phyloP scores from a whole-genome alignment of 768 basidiomycete genomes.

The Xerocomus brunneocitrinus region DNA sequence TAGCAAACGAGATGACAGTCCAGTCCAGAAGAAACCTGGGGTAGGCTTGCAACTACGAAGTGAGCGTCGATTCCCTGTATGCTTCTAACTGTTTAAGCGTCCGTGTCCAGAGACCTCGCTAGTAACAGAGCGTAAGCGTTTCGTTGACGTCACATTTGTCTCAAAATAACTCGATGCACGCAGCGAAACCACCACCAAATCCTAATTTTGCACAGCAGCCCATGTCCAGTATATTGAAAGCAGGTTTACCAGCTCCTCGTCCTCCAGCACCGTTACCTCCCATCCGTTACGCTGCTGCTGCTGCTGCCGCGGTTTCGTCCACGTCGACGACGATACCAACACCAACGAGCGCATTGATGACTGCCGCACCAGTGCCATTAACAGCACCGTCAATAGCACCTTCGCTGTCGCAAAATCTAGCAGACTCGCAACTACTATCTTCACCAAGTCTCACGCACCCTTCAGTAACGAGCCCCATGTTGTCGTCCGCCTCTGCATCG shows the following conservation, averaged over 20 bases:
- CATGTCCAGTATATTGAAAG: slow-evolving; percentile 71
- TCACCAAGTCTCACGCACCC: slow-evolving; percentile 86
- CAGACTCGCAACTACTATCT: slow-evolving; percentile 43
- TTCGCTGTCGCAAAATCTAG: slow-evolving; percentile 30
- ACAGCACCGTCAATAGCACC: slow-evolving; percentile 36
- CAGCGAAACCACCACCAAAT: slow-evolving; percentile 68
- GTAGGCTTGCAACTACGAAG: slow-evolving; percentile 64
- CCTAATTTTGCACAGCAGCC: slow-evolving; percentile 80
- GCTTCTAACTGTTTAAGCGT: slow-evolving; percentile 11
- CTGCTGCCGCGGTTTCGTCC: slow-evolving; percentile 46
- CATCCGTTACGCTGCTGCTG: slow-evolving; percentile 89
- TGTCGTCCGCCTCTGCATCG: slow-evolving; percentile 64
- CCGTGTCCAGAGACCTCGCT: slow-evolving; percentile 58
- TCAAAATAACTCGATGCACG: slow-evolving; percentile 6
- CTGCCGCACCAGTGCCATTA: slow-evolving; percentile 37
- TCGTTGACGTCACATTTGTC: background rate
- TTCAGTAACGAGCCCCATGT: slow-evolving; percentile 75
- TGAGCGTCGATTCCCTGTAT: slow-evolving; percentile 36
- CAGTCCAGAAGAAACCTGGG: slow-evolving; percentile 72
- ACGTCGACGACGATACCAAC: slow-evolving; percentile 22
- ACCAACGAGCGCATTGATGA: slow-evolving; percentile 31
- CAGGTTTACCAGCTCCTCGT: slow-evolving; percentile 57
- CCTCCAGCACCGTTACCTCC: slow-evolving; percentile 60
- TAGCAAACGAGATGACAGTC: slow-evolving; percentile 69
- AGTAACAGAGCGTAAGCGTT: slow-evolving; percentile 50